phyloP scores from a whole-genome alignment of 371 early-diverging fungal genomes.

The Mortierella sp. region DNA sequence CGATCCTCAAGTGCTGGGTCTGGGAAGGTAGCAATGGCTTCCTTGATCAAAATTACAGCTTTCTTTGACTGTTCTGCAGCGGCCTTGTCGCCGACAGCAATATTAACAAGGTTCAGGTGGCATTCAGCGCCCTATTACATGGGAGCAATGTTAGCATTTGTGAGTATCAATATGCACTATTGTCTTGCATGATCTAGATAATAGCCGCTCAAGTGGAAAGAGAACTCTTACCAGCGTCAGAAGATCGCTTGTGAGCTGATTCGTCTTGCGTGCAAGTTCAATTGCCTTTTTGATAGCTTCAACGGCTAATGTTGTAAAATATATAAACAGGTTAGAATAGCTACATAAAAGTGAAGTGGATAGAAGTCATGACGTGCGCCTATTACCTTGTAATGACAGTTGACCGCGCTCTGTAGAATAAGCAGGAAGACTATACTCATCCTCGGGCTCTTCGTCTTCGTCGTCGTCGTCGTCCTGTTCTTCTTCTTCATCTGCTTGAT shows the following conservation, averaged over 20 bases:
- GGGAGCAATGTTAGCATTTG: background rate
- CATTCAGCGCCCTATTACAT: slow-evolving; percentile 46
- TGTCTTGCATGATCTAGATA: background rate
- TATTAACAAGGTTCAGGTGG: slow-evolving; percentile 51
- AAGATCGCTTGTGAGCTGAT: slow-evolving; percentile 42
- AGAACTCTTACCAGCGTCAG: slow-evolving; percentile 36
- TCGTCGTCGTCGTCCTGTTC: slow-evolving; percentile 28
- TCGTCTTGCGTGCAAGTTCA: slow-evolving; percentile 38
- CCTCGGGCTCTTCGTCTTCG: slow-evolving; percentile 39
- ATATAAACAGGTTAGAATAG: background rate
- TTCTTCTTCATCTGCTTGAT: slow-evolving; percentile 47
- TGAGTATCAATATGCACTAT: background rate
- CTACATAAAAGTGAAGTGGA: background rate
- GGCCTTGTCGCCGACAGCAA: slow-evolving; percentile 48
- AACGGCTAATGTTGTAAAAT: slow-evolving; percentile 19
- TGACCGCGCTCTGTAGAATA: slow-evolving; percentile 43
- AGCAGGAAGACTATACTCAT: slow-evolving; percentile 45
- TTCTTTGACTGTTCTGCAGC: slow-evolving; percentile 45
- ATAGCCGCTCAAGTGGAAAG: background rate
- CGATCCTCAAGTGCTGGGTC: slow-evolving; percentile 47
- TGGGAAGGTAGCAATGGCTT: slow-evolving; percentile 51
- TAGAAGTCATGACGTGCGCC: background rate
- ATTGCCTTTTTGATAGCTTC: slow-evolving; percentile 52
- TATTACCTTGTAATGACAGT: slow-evolving; percentile 40
- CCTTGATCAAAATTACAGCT: slow-evolving; percentile 48